Percentiles rank a stretch among this genome's conserved stretches.
phyloP scores from a whole-genome alignment of 108 stramenopile genomes.

The Conticribra guillardii region DNA sequence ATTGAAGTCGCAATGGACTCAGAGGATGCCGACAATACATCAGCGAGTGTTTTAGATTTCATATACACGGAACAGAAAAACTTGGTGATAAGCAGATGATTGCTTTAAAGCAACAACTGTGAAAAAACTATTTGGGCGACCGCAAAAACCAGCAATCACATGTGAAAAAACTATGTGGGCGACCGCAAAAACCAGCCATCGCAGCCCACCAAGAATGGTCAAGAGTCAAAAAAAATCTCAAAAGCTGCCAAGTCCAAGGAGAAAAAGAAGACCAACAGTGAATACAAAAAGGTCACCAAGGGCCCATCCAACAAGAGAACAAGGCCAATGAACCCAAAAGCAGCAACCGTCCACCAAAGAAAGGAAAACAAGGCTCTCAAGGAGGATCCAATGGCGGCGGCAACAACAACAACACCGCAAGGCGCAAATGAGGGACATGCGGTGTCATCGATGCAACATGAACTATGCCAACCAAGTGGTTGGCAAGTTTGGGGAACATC shows the following conservation, averaged over 20 bases:
- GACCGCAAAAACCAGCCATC: constrained; percentile 2
- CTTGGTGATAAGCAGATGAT: not conserved
- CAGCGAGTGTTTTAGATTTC: too few relatives aligned
- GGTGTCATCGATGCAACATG: too few relatives aligned
- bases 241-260: not conserved
- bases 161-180: too few relatives aligned
- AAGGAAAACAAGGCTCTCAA: too few relatives aligned
- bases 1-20: too few relatives aligned
- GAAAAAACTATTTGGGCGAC: constrained; percentile 8
- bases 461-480: too few relatives aligned
- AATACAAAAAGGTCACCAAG: not conserved
- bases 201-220: constrained; percentile 14
- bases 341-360: constrained; percentile 2
- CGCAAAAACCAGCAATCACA: too few relatives aligned
- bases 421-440: too few relatives aligned
- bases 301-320: not conserved
- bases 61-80: not conserved
- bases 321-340: constrained; percentile 2
- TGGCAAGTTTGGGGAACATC: too few relatives aligned
- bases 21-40: too few relatives aligned
- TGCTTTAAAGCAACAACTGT: not conserved
- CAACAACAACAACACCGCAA: too few relatives aligned
- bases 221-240: constrained; percentile 1
- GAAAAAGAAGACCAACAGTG: constrained; percentile 10
- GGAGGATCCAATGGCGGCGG: too few relatives aligned